phyloP scores from a whole-genome alignment of 257 asterid species.

The Solanum rostratum region DNA sequence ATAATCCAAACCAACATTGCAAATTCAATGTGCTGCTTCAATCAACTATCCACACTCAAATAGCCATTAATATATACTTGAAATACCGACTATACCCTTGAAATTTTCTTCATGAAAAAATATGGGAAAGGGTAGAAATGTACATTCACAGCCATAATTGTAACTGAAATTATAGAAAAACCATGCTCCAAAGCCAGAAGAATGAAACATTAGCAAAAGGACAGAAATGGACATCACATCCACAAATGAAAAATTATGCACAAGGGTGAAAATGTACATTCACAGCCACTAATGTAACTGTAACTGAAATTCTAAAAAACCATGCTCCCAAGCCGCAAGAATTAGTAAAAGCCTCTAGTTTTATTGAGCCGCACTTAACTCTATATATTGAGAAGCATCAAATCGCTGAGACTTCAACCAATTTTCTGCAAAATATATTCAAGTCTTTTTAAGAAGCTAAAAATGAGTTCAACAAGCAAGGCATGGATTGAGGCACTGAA shows the following conservation, averaged over 20 bases:
- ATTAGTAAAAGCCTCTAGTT: neutral
- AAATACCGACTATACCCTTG: neutral
- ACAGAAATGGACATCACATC: neutral
- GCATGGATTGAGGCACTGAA: conserved; percentile 15
- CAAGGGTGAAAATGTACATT: neutral
- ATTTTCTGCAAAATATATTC: neutral
- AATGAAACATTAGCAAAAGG: neutral
- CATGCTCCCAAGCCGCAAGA: neutral
- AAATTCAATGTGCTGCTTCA: neutral
- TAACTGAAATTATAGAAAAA: no score
- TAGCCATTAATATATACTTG: neutral
- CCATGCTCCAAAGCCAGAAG: neutral
- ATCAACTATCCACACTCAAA: neutral
- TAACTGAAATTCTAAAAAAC: neutral
- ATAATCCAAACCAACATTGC: neutral
- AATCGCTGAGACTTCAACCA: neutral
- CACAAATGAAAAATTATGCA: neutral
- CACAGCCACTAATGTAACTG: neutral
- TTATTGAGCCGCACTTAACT: neutral
- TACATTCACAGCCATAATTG: neutral
- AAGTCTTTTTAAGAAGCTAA: neutral
- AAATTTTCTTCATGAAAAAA: neutral
- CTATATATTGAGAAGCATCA: neutral
- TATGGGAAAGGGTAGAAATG: neutral
- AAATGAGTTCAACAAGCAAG: conserved; percentile 17